phyloP scores from a whole-genome alignment of 306 rosid species.

The Biancaea sappan region DNA sequence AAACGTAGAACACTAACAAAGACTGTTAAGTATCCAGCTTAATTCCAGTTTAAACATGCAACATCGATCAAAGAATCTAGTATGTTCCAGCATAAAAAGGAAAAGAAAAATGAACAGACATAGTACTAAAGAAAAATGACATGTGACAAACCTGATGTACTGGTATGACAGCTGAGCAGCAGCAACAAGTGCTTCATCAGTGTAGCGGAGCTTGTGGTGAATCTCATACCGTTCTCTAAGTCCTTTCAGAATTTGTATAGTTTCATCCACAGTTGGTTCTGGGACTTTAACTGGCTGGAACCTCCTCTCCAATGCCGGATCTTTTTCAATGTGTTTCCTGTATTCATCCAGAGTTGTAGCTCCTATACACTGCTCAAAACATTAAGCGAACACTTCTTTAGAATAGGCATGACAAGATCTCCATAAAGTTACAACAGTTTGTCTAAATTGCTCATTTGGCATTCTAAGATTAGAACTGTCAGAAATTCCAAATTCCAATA shows the following conservation, averaged over 20 bases:
- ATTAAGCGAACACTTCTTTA: slow-evolving; percentile 32
- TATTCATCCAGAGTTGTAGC: slow-evolving; percentile 98
- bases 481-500: slow-evolving; percentile 6
- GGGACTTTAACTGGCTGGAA: slow-evolving; percentile 98
- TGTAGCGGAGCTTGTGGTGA: slow-evolving; percentile 98
- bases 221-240: slow-evolving; percentile 97
- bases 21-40: background rate
- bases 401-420: background rate
- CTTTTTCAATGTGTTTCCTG: slow-evolving; percentile 96
- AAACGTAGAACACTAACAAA: background rate
- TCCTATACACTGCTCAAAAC: slow-evolving; percentile 83
- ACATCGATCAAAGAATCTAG: background rate
- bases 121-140: background rate
- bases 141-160: slow-evolving; percentile 77
- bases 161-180: slow-evolving; percentile 94
- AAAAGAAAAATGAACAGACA: background rate
- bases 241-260: slow-evolving; percentile 88
- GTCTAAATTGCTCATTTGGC: background rate
- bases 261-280: slow-evolving; percentile 95
- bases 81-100: slow-evolving; percentile 3
- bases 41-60: slow-evolving; percentile 9
- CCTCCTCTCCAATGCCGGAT: slow-evolving; percentile 96
- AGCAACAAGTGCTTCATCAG: slow-evolving; percentile 87
- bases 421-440: background rate
- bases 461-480: background rate